Percentiles rank a stretch among this genome's conserved stretches.
These are phyloP conservation scores for Orbilia brochopaga DNA, from an alignment of 2,329 filamentous ascomycete genomes.

Conservation along the genomic window DNA sequence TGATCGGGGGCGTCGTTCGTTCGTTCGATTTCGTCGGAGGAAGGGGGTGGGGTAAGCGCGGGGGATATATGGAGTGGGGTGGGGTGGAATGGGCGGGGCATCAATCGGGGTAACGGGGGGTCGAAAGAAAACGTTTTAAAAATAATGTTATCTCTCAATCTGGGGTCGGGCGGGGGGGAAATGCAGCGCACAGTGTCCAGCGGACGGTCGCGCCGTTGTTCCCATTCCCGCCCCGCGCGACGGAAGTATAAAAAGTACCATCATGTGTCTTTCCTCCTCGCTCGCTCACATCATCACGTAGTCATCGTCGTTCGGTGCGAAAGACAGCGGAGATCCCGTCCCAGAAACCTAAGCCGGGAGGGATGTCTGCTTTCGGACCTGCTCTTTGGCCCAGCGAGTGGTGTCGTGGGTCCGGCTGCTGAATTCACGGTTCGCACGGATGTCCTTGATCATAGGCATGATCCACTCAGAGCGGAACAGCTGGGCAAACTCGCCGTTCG, in stretches of 20 bases:
- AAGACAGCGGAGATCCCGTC: slow-evolving; percentile 11
- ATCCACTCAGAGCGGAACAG: slow-evolving; percentile 93
- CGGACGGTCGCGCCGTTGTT: background rate
- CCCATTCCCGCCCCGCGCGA: slow-evolving; percentile 16
- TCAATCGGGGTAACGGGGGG: slow-evolving; percentile 7
- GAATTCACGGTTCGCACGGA: slow-evolving; percentile 86
- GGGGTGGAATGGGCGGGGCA: slow-evolving; percentile 3
- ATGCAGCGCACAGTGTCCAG: background rate
- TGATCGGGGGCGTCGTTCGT: slow-evolving; percentile 9
- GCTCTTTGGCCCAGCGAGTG: slow-evolving; percentile 94
- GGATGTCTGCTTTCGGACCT: slow-evolving; percentile 87
- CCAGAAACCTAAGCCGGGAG: slow-evolving; percentile 38
- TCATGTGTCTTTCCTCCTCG: slow-evolving; percentile 16
- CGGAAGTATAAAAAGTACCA: slow-evolving; percentile 22
- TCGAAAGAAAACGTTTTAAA: slow-evolving; percentile 51
- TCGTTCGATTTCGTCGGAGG: slow-evolving; percentile 3
- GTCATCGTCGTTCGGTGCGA: background rate
- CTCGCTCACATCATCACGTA: slow-evolving; percentile 40
- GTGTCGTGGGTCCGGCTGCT: slow-evolving; percentile 83
- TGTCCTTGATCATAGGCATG: slow-evolving; percentile 86
- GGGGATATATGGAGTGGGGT: background rate
- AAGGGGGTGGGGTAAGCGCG: slow-evolving; percentile 12
- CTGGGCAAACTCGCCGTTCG: slow-evolving; percentile 80
- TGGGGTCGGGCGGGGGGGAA: slow-evolving; percentile 12
- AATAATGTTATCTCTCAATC: slow-evolving; percentile 52